phyloP scores from a whole-genome alignment of 768 basidiomycete genomes.

The Pleurotus tuoliensis region DNA sequence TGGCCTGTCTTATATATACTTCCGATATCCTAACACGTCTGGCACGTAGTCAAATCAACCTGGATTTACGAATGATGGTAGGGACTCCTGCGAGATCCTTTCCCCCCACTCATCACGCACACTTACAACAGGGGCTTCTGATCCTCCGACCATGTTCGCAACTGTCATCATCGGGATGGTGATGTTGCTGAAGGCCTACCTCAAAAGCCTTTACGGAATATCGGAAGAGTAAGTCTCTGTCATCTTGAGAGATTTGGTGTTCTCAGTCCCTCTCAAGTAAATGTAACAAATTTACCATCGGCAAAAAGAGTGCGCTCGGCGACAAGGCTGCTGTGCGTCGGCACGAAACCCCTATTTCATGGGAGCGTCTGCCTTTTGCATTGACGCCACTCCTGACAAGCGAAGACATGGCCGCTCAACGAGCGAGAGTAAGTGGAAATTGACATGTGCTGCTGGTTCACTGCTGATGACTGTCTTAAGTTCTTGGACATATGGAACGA shows the following conservation, averaged over 20 bases:
- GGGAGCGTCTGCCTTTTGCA: slow-evolving; percentile 74
- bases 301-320: slow-evolving; percentile 87
- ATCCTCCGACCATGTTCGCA: slow-evolving; percentile 46
- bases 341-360: slow-evolving; percentile 59
- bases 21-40: too few species aligned
- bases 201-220: slow-evolving; percentile 79
- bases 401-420: slow-evolving; percentile 61
- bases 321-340: slow-evolving; percentile 74
- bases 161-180: slow-evolving; percentile 81
- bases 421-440: slow-evolving; percentile 48
- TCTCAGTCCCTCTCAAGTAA: slow-evolving; percentile 48
- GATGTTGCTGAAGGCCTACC: slow-evolving; percentile 81
- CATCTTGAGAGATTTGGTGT: neutral
- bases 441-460: neutral
- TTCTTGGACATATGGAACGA: slow-evolving; percentile 81
- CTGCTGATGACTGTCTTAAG: slow-evolving; percentile 28
- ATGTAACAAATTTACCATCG: slow-evolving; percentile 81
- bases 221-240: slow-evolving; percentile 78
- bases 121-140: neutral
- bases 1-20: neutral
- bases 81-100: too few species aligned
- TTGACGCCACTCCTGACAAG: slow-evolving; percentile 53
- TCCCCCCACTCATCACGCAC: too few species aligned
- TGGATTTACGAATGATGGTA: too few species aligned
- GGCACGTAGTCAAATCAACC: too few species aligned